Conservation (phyloP, 768 basidiomycete genomes). For the Russula sp. region DNA sequence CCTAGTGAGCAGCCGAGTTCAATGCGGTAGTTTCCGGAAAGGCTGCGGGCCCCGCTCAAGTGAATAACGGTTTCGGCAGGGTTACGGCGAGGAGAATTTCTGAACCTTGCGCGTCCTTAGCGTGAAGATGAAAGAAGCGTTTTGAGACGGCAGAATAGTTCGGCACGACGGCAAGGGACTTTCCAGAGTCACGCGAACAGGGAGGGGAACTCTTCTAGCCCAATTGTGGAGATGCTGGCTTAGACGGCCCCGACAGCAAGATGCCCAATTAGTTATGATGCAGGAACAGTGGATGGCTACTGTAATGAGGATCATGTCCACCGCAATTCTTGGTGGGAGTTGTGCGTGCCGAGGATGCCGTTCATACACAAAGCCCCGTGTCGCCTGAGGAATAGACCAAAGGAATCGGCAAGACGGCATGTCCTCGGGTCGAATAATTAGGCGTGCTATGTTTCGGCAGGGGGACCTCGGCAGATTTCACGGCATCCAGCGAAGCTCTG, state of each 20-base stretch:
- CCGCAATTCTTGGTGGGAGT: neutral
- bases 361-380: too few relatives aligned
- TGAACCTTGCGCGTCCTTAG: neutral
- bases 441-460: too few relatives aligned
- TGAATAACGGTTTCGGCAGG: neutral
- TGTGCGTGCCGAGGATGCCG: neutral
- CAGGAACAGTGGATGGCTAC: neutral
- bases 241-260: neutral
- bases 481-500: neutral
- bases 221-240: neutral
- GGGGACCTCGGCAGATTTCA: neutral
- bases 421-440: too few relatives aligned
- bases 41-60: too few relatives aligned
- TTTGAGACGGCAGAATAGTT: neutral
- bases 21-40: too few relatives aligned
- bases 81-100: neutral
- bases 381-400: too few relatives aligned
- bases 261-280: neutral
- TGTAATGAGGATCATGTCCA: neutral
- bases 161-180: neutral
- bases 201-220: too few relatives aligned
- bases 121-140: neutral
- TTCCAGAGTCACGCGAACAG: neutral
- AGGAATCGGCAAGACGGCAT: too few relatives aligned
- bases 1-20: too few relatives aligned